Percentiles rank a stretch among this genome's conserved stretches.
These are phyloP conservation scores for Cicer arietinum DNA, from an alignment of 306 rosid genomes.

Conservation along the genomic window DNA sequence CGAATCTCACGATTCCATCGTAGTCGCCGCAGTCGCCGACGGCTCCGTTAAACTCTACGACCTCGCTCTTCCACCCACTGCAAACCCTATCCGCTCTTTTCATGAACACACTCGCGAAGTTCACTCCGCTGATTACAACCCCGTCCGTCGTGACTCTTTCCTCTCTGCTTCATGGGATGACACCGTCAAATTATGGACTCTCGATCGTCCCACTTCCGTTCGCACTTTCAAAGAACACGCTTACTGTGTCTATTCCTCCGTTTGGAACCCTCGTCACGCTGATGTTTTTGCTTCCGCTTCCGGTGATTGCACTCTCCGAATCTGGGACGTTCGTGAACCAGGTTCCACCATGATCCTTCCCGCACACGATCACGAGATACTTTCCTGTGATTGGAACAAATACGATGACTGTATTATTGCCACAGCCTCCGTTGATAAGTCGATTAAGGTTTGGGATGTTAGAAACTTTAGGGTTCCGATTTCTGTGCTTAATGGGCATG, in stretches of 20 bases:
- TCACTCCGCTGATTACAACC: constrained; percentile 68
- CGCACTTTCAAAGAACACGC: constrained; percentile 92
- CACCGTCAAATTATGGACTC: constrained; percentile 84
- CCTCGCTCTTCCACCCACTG: too few species aligned
- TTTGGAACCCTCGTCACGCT: constrained; percentile 93
- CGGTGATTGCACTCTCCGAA: constrained; percentile 84
- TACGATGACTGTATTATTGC: constrained; percentile 83
- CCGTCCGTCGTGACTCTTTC: constrained; percentile 93
- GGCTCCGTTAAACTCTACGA: too few species aligned
- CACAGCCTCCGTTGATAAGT: constrained; percentile 85
- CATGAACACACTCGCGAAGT: too few species aligned
- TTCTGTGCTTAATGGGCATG: constrained; percentile 78
- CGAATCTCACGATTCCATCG: constrained; percentile 61
- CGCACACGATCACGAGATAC: constrained; percentile 75
- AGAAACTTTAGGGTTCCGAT: constrained; percentile 65
- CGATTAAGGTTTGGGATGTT: constrained; percentile 88
- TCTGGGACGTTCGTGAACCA: constrained; percentile 94
- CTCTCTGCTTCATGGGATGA: constrained; percentile 94
- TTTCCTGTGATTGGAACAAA: constrained; percentile 89
- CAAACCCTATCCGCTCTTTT: too few species aligned
- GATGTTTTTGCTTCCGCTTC: constrained; percentile 96
- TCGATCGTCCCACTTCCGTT: constrained; percentile 79
- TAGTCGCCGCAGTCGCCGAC: too few species aligned
- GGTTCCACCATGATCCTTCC: constrained; percentile 84
- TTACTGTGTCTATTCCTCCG: constrained; percentile 87